Evolutionary conservation across 257 asterid genomes (phyloP), one percentile per base, ranked within the genome.

Genomic region (Phtheirospermum japonicum): DNA sequence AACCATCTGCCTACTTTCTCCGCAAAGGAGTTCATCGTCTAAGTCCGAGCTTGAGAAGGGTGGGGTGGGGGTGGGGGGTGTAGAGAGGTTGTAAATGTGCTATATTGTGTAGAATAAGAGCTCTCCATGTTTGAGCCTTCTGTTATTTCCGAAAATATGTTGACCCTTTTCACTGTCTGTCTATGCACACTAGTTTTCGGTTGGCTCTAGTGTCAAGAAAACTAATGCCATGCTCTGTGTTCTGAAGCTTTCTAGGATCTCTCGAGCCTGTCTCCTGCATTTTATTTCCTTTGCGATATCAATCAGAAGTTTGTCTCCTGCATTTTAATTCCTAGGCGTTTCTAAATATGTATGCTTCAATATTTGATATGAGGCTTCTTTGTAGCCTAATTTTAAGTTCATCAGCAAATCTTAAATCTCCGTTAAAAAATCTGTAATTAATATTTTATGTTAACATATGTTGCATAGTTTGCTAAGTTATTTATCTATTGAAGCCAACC

Each of bases 231-330:
- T 14, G 55, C 52, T 46, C 52, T 4, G 36, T 52, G 34, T 30
- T 60, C 13, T 4, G 55, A 40, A 61, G 48, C 49, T 17, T 14
- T 65, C 16, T 28, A 28, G 67, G 34, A 48, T 16, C 59, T 63
- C 7, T 31, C 5, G 4, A 62, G 7, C 10, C 33, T 31, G 19
- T 42, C 28, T 28, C 33, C 37, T 42, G 36, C 39, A 59, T 59
- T 18, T 51, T 43, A 6, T 34, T 23, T 52, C 63, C 45, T 42
- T 26, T 18, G n/a, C 7, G 31, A 33, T 58, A 19, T 48, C 9
- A 17, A 6, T 23, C 17, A 16, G 8, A 46, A 20, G 40, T 18
- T 63, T 56, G 18, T 46, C 57, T 37, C 19, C 26, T 54, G 39
- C 59, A n/a, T n/a, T 46, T 45, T 8, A 14, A 17, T 16, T 46